Percentiles rank a stretch among this genome's conserved stretches.
phyloP scores from a whole-genome alignment of 1,284 basidiomycete genomes.

The Sporisorium graminicola region DNA sequence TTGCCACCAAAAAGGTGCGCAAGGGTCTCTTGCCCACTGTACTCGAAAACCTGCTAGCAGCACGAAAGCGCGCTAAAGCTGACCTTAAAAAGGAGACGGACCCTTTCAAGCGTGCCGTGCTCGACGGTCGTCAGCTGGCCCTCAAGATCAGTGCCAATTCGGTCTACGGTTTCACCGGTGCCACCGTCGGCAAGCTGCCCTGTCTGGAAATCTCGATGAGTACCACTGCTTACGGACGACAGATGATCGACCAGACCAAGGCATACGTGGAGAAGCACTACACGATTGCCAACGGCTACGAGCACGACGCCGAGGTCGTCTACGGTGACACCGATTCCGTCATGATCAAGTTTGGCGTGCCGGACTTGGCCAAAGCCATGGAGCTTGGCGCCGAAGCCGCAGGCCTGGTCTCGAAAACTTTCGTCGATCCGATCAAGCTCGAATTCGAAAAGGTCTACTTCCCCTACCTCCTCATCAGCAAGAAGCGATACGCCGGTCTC shows the following conservation, averaged over 20 bases:
- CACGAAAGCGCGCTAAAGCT: slow-evolving; percentile 68
- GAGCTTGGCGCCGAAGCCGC: slow-evolving; percentile 86
- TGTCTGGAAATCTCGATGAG: slow-evolving; percentile 70
- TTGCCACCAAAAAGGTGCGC: slow-evolving; percentile 61
- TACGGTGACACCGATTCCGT: slow-evolving; percentile 70
- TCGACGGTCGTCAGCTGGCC: slow-evolving; percentile 68
- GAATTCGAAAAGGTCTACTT: slow-evolving; percentile 70
- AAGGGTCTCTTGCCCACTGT: slow-evolving; percentile 68
- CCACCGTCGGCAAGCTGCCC: slow-evolving; percentile 68
- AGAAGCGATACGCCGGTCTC: slow-evolving; percentile 69
- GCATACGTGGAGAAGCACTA: slow-evolving; percentile 63
- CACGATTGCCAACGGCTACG: slow-evolving; percentile 68
- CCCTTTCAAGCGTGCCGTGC: slow-evolving; percentile 67
- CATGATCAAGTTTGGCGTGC: slow-evolving; percentile 69
- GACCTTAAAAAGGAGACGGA: slow-evolving; percentile 69
- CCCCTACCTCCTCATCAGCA: slow-evolving; percentile 69
- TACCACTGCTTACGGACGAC: slow-evolving; percentile 68
- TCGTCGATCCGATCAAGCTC: slow-evolving; percentile 67
- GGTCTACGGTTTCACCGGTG: slow-evolving; percentile 69
- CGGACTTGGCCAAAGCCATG: slow-evolving; percentile 65
- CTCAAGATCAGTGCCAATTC: slow-evolving; percentile 69
- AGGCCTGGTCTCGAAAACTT: slow-evolving; percentile 77
- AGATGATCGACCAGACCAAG: slow-evolving; percentile 70
- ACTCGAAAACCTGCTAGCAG: slow-evolving; percentile 64
- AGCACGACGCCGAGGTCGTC: slow-evolving; percentile 67